phyloP scores from a whole-genome alignment of 2,329 filamentous ascomycete species.

The Camillea tinctor region DNA sequence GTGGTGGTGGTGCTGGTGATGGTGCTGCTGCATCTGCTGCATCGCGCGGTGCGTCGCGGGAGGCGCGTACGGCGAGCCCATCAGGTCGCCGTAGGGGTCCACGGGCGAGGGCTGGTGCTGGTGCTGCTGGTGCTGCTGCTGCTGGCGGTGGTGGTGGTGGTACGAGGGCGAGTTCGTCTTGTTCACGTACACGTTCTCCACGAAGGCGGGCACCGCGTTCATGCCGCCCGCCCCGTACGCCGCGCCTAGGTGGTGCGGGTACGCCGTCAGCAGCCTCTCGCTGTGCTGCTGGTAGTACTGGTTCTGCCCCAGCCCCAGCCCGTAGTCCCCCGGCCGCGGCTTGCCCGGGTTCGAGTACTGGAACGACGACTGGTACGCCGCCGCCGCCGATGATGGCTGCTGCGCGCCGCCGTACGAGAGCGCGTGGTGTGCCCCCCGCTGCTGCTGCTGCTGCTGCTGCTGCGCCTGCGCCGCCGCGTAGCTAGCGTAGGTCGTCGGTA shows the following conservation, averaged over 20 bases:
- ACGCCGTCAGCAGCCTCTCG: constrained; percentile 19
- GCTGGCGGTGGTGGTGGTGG: neutral
- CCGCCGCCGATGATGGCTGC: constrained; percentile 6
- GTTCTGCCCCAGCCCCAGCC: constrained; percentile 26
- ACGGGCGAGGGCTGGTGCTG: neutral
- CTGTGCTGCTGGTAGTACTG: constrained; percentile 40
- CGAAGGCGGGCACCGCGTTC: constrained; percentile 6
- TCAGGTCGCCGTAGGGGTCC: neutral
- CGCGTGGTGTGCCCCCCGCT: constrained; percentile 18
- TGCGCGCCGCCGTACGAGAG: constrained; percentile 11
- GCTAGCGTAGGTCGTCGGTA: constrained; percentile 13
- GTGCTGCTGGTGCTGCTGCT: neutral
- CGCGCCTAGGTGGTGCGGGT: constrained; percentile 14
- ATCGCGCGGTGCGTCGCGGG: neutral
- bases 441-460: constrained; percentile 9
- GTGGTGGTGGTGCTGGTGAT: neutral
- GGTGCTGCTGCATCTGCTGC: neutral
- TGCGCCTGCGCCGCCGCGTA: constrained; percentile 10
- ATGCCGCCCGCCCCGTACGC: constrained; percentile 5
- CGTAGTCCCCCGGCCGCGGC: constrained; percentile 39
- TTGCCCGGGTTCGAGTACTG: constrained; percentile 37
- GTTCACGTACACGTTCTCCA: constrained; percentile 26
- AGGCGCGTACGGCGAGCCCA: neutral
- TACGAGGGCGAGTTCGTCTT: constrained; percentile 24
- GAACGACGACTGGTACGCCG: constrained; percentile 32